A percentile compares a stretch with the other conserved stretches of the same genome.
These are phyloP conservation scores for Saturnispora halmiae DNA, from an alignment of 805 yeast genomes.

Conservation along the genomic window DNA sequence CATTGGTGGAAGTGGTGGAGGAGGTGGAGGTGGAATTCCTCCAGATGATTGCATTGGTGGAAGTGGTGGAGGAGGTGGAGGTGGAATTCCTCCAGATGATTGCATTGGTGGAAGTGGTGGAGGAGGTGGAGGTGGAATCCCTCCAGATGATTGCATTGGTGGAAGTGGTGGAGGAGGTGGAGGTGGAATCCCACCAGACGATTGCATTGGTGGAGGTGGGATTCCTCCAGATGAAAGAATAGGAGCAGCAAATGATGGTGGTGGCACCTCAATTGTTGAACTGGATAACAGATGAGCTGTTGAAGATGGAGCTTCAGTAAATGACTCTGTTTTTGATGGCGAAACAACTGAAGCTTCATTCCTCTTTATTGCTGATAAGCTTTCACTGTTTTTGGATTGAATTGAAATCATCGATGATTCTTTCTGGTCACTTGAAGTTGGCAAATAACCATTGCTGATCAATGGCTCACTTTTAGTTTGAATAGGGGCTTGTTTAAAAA, in stretches of 20 bases:
- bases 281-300: too few relatives aligned
- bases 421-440: too few relatives aligned
- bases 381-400: background rate
- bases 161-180: slow-evolving; percentile 2
- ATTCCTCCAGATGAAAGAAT: too few relatives aligned
- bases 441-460: too few relatives aligned
- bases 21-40: slow-evolving; percentile 15
- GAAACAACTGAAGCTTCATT: background rate
- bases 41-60: slow-evolving; percentile 9
- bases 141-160: background rate
- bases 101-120: slow-evolving; percentile 2
- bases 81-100: slow-evolving; percentile 19
- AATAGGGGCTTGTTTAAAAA: slow-evolving; percentile 35
- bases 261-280: background rate
- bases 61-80: slow-evolving; percentile 15
- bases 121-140: slow-evolving; percentile 6
- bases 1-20: slow-evolving; percentile 20
- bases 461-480: too few relatives aligned
- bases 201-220: background rate
- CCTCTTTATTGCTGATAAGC: background rate
- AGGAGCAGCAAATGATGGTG: too few relatives aligned
- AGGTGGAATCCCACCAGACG: background rate
- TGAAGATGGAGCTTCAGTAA: background rate
- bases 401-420: too few relatives aligned
- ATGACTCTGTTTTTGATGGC: background rate